Base-by-base conservation (phyloP, 345 rosid genomes). In the Brassica nigra region DNA sequence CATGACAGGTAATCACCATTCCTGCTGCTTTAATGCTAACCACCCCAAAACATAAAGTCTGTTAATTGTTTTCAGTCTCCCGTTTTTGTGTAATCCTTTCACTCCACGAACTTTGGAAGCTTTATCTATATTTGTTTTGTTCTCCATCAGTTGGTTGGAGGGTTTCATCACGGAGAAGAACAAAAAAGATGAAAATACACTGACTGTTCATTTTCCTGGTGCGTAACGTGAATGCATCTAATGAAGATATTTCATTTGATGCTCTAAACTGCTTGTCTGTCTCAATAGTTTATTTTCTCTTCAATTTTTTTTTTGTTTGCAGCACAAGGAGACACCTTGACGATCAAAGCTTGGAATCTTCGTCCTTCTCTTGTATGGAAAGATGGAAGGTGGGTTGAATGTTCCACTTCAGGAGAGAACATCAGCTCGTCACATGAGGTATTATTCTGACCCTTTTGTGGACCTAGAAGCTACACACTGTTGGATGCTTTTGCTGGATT, bases 361-460 rank as follows among this genome's bases (percentile, higher is more conserved):
- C 91, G 97, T 58, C 91, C 97, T 70, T 93, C 97, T 83, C 87
- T 91, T 71, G 69, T 86, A 18, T 93, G 99, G 98, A 90, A 85
- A 85, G 87, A 90, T 80, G 92, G 97, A 85, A 86, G 76, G 77
- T 96, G 99, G 99, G 81, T 90, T 82, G 95, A 90, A 68, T 92
- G 91, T 85, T 84, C 97, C 30, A 78, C 74, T 84, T 81, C 87
- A 16, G 76, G 73, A 71, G 88, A 76, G 63, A 86, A 77, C 36
- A 79, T 67, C 68, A 71, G 31, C 28, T 36, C 85, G 28, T 81
- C 88, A 23, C 86, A 70, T 66, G 91, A 81, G 99, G 99, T 92
- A 70, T 6, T 36, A 68, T 5, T 63, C 12, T 70, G 11, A 72
- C 65, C 14, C 49, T 27, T 66, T 1, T 20, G 12, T 49, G 70